phyloP scores from a whole-genome alignment of 169 alveolate species.

The Plasmodium billcollinsi region DNA sequence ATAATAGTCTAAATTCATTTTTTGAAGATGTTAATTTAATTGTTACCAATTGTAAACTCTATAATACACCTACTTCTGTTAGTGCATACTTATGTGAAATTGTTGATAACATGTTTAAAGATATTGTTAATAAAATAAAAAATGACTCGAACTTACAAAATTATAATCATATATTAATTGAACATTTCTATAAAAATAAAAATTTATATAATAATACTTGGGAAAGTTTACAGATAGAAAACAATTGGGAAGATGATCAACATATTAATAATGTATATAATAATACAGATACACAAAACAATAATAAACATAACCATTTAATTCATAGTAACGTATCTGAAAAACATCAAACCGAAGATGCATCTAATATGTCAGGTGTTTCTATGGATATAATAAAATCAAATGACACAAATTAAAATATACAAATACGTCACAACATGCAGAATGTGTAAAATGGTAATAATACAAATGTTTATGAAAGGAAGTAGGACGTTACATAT shows the following conservation, averaged over 20 bases:
- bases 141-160: constrained; percentile 32
- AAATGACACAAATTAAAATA: no score
- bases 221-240: constrained; percentile 33
- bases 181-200: constrained; percentile 71
- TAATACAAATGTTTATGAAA: no score
- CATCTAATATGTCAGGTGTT: no score
- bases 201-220: constrained; percentile 47
- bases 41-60: constrained; percentile 56
- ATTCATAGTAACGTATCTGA: no score
- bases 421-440: no score
- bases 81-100: constrained; percentile 69
- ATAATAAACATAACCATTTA: no score
- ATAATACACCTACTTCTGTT: constrained; percentile 72
- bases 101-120: constrained; percentile 60
- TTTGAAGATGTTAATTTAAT: constrained; percentile 68
- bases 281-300: no score
- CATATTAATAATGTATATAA: no score
- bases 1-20: constrained; percentile 59
- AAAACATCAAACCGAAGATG: no score
- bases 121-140: constrained; percentile 42
- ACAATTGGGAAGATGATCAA: not conserved
- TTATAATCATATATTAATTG: constrained; percentile 40
- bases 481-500: no score
- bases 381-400: no score
- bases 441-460: no score